Conservation (phyloP, 768 basidiomycete species). For the Chalciporus pseudorubinellus region DNA sequence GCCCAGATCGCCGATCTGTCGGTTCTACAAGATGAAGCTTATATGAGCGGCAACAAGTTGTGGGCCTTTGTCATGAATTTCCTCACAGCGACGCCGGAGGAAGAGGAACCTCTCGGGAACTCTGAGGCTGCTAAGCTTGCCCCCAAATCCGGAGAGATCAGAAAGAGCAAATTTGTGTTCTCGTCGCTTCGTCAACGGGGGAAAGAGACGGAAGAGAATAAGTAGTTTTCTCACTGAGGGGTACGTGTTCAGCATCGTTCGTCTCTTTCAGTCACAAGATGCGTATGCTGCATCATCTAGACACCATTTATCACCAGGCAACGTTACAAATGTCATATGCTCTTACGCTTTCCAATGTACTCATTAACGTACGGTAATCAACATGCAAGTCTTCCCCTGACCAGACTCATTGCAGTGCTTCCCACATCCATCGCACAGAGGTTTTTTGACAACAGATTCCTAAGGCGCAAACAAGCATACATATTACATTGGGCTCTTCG, state of each 20-base stretch:
- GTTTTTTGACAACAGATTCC: background rate
- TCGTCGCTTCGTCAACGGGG: constrained; percentile 20
- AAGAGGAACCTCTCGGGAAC: constrained; percentile 30
- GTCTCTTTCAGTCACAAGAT: background rate
- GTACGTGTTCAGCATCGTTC: background rate
- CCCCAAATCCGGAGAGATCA: background rate
- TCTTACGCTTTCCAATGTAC: no score
- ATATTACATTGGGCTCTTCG: background rate
- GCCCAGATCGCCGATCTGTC: constrained; percentile 75
- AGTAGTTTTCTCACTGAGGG: background rate
- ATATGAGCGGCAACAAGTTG: constrained; percentile 65
- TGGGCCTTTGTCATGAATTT: constrained; percentile 69
- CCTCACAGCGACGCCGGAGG: constrained; percentile 53
- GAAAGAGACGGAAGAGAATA: constrained; percentile 6
- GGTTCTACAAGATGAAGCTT: constrained; percentile 53
- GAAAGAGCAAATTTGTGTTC: constrained; percentile 29
- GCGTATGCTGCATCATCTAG: background rate
- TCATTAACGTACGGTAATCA: background rate
- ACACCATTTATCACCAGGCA: background rate
- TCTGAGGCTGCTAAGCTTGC: constrained; percentile 8
- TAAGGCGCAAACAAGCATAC: background rate
- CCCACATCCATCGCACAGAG: background rate
- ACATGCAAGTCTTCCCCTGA: background rate
- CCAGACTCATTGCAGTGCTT: no score
- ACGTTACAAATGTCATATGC: background rate